Base-by-base conservation (phyloP, 2,329 filamentous ascomycete species). In the Colletotrichum sp. region DNA sequence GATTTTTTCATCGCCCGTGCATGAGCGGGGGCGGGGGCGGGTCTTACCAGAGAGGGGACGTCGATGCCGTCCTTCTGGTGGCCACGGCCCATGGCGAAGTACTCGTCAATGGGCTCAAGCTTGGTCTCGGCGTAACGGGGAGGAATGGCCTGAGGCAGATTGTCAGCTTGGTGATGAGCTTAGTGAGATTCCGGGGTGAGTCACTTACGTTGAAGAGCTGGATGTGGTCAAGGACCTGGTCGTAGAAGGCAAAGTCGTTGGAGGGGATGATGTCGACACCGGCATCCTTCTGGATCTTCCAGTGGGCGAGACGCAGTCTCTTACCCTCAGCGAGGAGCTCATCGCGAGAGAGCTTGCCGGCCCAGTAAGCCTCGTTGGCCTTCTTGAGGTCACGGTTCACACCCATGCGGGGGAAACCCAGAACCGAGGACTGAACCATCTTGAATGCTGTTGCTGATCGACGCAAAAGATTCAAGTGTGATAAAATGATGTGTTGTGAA, bases 161-260 rank as follows among this genome's bases (percentile, higher is more conserved):
- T n/a, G 64, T 71, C 60, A 76, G 75, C 62, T 76, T 32, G 8
- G 4, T 18, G 30, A 30, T 60, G 34, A 7, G 7, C 67, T 16
- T 57, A 3, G 30, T 10, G 64, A 55, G 39, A 63, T 39, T 60
- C 3, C 4, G 34, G 30, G 10, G 21, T 26, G 59, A 30, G 66
- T 34, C n/a, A 89, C 94, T 86, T 92, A 96, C 95, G 87, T 95
- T 95, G 87, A 98, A 98, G 88, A 98, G 94, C 91, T 98, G 96
- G 87, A 98, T 99, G 91, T 99, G 96, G 89, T 96, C 94, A 79
- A 99, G 93, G 84, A 99, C 95, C 86, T 99, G 96, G 88, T 99
- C 96, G 89, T 99, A 99, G 89, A 96, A 96, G 57, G 97, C 96
- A 85, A 99, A 99, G 93, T 99, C 97, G 88, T 99, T 99, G 94